Evolutionary conservation across 495 filamentous ascomycete genomes (phyloP).

Genomic region (Apodospora peruviana): DNA sequence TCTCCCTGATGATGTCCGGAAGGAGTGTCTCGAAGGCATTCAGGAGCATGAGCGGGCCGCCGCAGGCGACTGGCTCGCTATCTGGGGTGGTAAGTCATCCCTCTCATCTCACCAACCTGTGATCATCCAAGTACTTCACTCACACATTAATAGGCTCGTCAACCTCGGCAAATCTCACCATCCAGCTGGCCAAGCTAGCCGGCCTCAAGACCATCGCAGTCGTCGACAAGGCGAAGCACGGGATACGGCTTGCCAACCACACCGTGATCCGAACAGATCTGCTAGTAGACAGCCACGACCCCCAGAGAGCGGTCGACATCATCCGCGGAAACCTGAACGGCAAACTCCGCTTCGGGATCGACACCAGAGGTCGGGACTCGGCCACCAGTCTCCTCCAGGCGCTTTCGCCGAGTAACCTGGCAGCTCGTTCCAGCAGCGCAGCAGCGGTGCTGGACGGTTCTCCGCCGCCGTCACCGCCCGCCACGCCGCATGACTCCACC

Average conservation of each 20-base stretch:
- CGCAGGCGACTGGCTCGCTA: constrained; percentile 58
- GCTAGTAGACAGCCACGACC: constrained; percentile 57
- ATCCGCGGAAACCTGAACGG: constrained; percentile 48
- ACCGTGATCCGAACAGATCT: constrained; percentile 45
- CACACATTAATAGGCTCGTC: constrained; percentile 45
- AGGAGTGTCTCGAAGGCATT: constrained; percentile 48
- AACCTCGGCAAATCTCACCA: constrained; percentile 52
- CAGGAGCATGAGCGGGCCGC: constrained; percentile 36
- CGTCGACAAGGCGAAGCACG: constrained; percentile 57
- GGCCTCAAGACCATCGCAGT: constrained; percentile 54
- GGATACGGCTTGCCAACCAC: constrained; percentile 44
- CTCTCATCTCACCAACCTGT: not conserved
- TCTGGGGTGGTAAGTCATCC: constrained; percentile 57
- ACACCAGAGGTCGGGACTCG: constrained; percentile 56
- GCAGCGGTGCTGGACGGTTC: not conserved
- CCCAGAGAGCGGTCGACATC: constrained; percentile 54
- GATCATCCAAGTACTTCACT: not conserved
- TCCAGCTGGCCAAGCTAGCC: constrained; percentile 56
- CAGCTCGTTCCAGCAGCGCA: not conserved
- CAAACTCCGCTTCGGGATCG: constrained; percentile 56
- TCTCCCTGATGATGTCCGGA: constrained; percentile 47
- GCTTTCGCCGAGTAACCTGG: constrained; percentile 26
- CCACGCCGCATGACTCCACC: constrained; percentile 18
- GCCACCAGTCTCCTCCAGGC: constrained; percentile 45
- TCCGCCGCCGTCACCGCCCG: constrained; percentile 13